Percentiles rank a stretch among this genome's conserved stretches.
Evolutionary conservation across 73 alveolate species (phyloP).

Genomic region (Symbiodinium natans): DNA sequence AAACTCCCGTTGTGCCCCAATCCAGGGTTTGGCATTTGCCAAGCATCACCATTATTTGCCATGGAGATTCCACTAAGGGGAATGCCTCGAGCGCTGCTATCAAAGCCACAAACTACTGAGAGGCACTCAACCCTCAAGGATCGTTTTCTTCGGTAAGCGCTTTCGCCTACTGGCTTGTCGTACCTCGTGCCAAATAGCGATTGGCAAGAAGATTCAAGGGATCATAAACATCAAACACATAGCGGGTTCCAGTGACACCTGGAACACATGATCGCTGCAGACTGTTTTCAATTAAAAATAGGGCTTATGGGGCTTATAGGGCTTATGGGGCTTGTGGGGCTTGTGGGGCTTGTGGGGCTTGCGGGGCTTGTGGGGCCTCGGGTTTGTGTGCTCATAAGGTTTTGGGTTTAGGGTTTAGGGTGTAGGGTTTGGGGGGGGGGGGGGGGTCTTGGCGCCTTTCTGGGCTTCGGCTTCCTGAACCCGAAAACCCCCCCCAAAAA

Average conservation of each 20-base stretch:
- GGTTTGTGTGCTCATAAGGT: neutral
- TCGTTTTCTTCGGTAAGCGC: neutral
- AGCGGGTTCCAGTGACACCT: too few species aligned
- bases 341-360: too few species aligned
- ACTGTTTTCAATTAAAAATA: too few species aligned
- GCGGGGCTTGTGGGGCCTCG: neutral
- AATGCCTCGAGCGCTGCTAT: neutral
- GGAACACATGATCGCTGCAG: too few species aligned
- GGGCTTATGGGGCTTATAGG: neutral
- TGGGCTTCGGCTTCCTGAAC: too few species aligned
- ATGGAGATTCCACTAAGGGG: constrained; percentile 6
- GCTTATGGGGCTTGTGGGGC: too few species aligned
- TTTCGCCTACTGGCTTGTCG: too few species aligned
- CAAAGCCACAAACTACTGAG: neutral
- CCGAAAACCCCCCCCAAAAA: too few species aligned
- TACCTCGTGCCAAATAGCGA: constrained; percentile 7
- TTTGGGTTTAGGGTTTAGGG: neutral
- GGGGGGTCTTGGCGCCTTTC: too few species aligned
- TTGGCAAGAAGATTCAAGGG: neutral
- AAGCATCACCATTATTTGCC: neutral
- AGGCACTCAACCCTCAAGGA: constrained; percentile 2
- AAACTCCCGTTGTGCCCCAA: too few species aligned
- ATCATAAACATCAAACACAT: neutral
- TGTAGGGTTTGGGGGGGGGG: neutral
- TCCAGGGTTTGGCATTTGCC: neutral